Base-by-base conservation (phyloP, 495 filamentous ascomycete species). In the Xylaria intraflava region DNA sequence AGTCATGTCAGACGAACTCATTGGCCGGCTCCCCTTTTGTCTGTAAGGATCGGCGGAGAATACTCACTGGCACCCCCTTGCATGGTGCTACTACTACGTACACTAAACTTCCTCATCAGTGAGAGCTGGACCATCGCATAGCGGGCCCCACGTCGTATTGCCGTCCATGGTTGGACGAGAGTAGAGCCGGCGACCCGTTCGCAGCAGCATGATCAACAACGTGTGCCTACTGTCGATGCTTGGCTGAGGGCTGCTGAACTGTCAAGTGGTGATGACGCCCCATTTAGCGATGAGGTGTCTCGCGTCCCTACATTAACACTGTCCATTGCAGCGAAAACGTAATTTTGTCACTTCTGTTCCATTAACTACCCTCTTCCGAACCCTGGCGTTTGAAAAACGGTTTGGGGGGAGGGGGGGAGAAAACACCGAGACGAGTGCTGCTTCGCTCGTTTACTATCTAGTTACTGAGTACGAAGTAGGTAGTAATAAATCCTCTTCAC, bases 21-120 rank as follows among this genome's bases (percentile, higher is more conserved):
- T 54, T 54, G 51, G 43, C 29, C 23, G 19, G 36, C 1, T 20
- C 30, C n/a, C 17, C 14, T 38, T 55, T 11, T n/a, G 35, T 24
- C 43, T 29, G n/a, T 53, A 23, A 46, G 31, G 42, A 46, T 47
- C 42, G 29, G 31, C 45, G 52, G 35, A 43, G 52, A 55, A 42
- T 27, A 48, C 19, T 36, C 23, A 46, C 29, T 10, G 19, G 8
- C 26, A 23, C 19, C 46, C 31, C 14, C 26, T 17, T 33, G 31
- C 14, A 11, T n/a, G 31, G 4, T 6, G 17, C 31, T 43, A 9
- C 49, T 38, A 43, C 9, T n/a, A n/a, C 20, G 6, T 11, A 19
- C 6, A 12, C 3, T 6, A 40, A 40, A 6, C 2, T n/a, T 16
- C 6, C 23, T 36, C n/a, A 27, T 35, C 47, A 55, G 49, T 55